Base-by-base conservation (phyloP, 2,329 filamentous ascomycete species). In the Ophiosphaerella korrae region DNA sequence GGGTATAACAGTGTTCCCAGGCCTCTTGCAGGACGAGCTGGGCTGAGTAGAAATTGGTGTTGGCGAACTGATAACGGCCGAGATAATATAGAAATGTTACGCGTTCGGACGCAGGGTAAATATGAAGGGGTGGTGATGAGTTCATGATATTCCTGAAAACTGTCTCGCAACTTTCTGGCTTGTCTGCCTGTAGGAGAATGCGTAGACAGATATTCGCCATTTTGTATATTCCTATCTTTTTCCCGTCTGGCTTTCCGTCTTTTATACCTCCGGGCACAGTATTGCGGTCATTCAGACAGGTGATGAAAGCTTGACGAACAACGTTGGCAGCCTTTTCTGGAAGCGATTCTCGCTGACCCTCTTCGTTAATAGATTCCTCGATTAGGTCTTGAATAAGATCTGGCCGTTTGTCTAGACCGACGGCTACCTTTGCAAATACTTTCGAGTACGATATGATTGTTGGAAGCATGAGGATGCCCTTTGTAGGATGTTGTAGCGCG, bases 11-110 rank as follows among this genome's bases (percentile, higher is more conserved):
- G 72, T 95, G 88, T 43, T 87, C 77, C 73, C 96, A 97, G 2
- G 93, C 90, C 23, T 87, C 82, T 65, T 95, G 84, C 6, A 97
- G 78, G 32, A 88, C 90, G 42, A 85, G 78, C 45, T 88, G 84
- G 0, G 92, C 91, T 23, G 89, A 86, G 55, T 84, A 85, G 73
- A 91, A 96, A 68, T 96, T 88, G 60, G 86, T 88, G 71, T 90
- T 92, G 57, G 89, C 86, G 71, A 96, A 91, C 67, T 92, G 86
- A 75, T 93, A 97, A 51, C 92, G 88, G 14, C 93, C 93, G 5
- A 97, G 86, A 70, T 96, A 96, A 77, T 96, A 97, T 12, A 97
- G 86, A 64, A 92, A 97, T 3, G 92, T 96, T 43, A 96, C 91
- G 42, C 92, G 85, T 70, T 97, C 90, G 5, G 88, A 84, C 18